Evolutionary conservation across 2,329 filamentous ascomycete genomes (phyloP).

Genomic region (Pezicula radicicola): DNA sequence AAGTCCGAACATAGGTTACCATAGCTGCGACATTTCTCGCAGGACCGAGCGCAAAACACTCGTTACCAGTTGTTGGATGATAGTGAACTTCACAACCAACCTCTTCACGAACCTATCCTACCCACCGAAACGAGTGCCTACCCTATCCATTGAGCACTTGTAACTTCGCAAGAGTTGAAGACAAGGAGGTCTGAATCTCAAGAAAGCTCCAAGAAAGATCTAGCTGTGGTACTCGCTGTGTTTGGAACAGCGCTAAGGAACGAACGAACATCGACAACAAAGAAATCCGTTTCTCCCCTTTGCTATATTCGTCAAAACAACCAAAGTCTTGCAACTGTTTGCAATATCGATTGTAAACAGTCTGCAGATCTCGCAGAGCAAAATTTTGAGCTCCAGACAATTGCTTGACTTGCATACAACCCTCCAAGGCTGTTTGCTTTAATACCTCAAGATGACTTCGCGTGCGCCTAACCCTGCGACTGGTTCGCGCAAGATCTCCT

Average conservation of each 20-base stretch:
- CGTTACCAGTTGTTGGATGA: constrained; percentile 3
- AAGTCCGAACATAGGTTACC: constrained; percentile 10
- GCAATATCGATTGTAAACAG: not conserved
- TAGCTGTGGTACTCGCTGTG: not conserved
- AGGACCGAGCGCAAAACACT: constrained; percentile 24
- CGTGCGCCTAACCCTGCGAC: constrained; percentile 47
- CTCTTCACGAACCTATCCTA: not conserved
- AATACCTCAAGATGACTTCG: constrained; percentile 33
- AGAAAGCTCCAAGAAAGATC: not conserved
- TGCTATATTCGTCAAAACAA: not conserved
- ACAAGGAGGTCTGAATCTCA: not conserved
- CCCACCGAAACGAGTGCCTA: not conserved
- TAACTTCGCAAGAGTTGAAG: not conserved
- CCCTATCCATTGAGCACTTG: not conserved
- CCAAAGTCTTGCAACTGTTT: not conserved
- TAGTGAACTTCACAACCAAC: not conserved
- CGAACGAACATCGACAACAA: constrained; percentile 3
- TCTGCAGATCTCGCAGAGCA: constrained; percentile 4
- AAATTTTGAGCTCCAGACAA: not conserved
- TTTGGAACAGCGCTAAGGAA: not conserved
- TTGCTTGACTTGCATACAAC: not conserved
- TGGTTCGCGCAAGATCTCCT: constrained; percentile 90
- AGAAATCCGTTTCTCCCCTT: not conserved
- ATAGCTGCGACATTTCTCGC: constrained; percentile 24
- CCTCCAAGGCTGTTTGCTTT: not conserved